Base-by-base conservation (phyloP, 192 early-diverging fungal genomes). In the Polychytrium aggregatum region DNA sequence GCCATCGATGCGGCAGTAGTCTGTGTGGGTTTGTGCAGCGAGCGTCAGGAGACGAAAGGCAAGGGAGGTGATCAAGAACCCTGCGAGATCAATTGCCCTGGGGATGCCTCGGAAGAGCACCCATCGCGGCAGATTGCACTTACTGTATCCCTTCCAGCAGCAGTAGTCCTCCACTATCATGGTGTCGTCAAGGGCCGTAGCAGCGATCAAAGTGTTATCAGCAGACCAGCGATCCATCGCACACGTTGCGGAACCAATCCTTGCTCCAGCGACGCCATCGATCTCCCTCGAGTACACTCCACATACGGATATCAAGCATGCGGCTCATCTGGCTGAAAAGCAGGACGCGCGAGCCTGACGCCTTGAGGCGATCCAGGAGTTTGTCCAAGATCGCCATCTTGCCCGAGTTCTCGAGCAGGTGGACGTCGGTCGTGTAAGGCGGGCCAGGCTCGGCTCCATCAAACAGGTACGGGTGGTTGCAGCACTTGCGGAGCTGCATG, bases 271-370 rank as follows among this genome's bases (percentile, higher is more conserved):
- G n/a, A n/a, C n/a, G n/a, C n/a, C n/a, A n/a, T n/a, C n/a, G n/a
- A n/a, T n/a, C n/a, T n/a, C n/a, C n/a, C n/a, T 22, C 6, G 31
- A 36, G 7, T 25, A 20, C 1, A 42, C 27, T 1, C 10, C 0
- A 61, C 57, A 7, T 36, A 65, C 62, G 62, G 55, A 98, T 97
- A 60, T 98, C 96, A 37, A 98, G 70, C 62, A 98, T 81, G 45
- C 93, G 82, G 64, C 87, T 92, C 96, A 98, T 98, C 69, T 98
- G 95, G 67, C 85, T 88, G 63, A 98, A 98, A 2, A 98, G 70
- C 42, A 98, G 60, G 0, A 97, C 89, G 21, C 95, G 86, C 20
- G 95, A 98, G 1, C 95, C 95, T 51, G 86, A 78, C 22, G 79
- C 85, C 54, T 86, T 86, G 34, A 85, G 60, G 31, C 79, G 74